phyloP scores from a whole-genome alignment of 2,329 filamentous ascomycete species.

The Anisogramma anomala region DNA sequence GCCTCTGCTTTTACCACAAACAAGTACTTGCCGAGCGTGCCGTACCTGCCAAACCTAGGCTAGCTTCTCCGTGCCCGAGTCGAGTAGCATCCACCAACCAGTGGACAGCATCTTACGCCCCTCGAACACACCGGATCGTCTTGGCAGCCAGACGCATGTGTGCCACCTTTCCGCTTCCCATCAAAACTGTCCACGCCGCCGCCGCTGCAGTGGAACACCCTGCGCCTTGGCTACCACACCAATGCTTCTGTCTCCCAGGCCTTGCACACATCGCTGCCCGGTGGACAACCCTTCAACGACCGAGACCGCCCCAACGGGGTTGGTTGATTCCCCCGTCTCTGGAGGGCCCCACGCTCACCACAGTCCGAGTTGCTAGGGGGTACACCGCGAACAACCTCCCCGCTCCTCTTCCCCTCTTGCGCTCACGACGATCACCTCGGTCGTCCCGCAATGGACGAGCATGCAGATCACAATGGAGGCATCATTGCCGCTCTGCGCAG shows the following conservation, averaged over 20 bases:
- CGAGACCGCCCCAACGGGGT: slow-evolving; percentile 11
- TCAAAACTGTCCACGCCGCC: no score
- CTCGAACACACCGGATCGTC: no score
- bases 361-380: not conserved
- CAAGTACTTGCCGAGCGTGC: no score
- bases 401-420: not conserved
- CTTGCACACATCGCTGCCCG: not conserved
- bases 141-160: no score
- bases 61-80: no score
- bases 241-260: slow-evolving; percentile 3
- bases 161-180: no score
- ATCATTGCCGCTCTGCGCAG: slow-evolving; percentile 56
- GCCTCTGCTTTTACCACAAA: no score
- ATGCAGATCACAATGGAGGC: slow-evolving; percentile 14
- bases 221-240: not conserved
- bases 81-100: no score
- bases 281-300: not conserved
- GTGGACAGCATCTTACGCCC: no score
- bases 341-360: not conserved
- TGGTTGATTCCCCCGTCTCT: slow-evolving; percentile 1
- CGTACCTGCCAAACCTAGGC: no score
- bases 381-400: slow-evolving; percentile 8
- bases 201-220: slow-evolving; percentile 1
- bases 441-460: slow-evolving; percentile 10
- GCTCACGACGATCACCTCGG: not conserved